A percentile compares a stretch with the other conserved stretches of the same genome.
Conservation (phyloP, 2,329 filamentous ascomycete species). For the Apiospora sp. region DNA sequence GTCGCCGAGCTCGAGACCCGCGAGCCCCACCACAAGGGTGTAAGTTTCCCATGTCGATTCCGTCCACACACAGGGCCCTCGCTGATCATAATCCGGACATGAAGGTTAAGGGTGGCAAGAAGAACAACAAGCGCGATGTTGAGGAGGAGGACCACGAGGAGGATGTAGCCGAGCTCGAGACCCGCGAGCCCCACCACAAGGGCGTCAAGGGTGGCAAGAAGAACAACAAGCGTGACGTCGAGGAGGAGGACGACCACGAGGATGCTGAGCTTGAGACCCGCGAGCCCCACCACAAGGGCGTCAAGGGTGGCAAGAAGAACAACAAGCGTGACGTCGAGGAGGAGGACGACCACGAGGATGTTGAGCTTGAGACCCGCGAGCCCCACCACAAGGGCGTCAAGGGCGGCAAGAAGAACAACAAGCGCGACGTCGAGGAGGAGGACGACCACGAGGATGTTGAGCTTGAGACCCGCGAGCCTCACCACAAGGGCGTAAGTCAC, state of each 20-base stretch:
- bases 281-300: background rate
- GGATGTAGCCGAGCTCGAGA: slow-evolving; percentile 1
- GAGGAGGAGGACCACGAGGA: too few relatives aligned
- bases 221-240: slow-evolving; percentile 26
- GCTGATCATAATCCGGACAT: background rate
- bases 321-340: slow-evolving; percentile 13
- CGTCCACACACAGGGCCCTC: background rate
- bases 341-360: slow-evolving; percentile 1
- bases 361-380: slow-evolving; percentile 23
- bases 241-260: background rate
- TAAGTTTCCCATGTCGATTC: background rate
- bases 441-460: slow-evolving; percentile 10
- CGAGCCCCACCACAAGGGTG: slow-evolving; percentile 23
- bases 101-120: too few relatives aligned
- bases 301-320: background rate
- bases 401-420: slow-evolving; percentile 26
- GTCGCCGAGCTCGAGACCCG: slow-evolving; percentile 28
- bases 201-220: slow-evolving; percentile 24
- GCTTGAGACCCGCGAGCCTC: too few relatives aligned
- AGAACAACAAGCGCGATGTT: too few relatives aligned
- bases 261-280: background rate
- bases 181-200: slow-evolving; percentile 28
- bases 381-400: slow-evolving; percentile 28
- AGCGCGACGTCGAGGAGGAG: slow-evolving; percentile 23
- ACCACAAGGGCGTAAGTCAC: too few relatives aligned